Evolutionary conservation across 2,329 filamentous ascomycete genomes (phyloP), one percentile per base, ranked within the genome.

Genomic region (Dactylellina parvicollis): DNA sequence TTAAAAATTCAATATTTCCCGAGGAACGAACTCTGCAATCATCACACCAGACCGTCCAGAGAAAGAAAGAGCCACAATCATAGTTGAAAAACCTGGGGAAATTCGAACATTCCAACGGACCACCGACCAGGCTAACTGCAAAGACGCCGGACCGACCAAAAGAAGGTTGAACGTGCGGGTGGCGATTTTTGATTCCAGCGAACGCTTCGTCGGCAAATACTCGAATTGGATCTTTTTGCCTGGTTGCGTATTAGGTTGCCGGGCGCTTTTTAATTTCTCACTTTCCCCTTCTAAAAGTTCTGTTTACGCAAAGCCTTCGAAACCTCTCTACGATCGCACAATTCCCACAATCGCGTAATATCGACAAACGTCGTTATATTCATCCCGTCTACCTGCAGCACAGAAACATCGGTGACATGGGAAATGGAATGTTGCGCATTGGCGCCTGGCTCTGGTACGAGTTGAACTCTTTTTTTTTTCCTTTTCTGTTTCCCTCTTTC

Each of bases 341-440:
- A 28, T 71, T 46, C 34, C 26, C 18, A 10, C 52, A 22, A 64
- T 72, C 57, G 67, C 52, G 59, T 52, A 34, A 42, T 64, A 65
- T 60, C 67, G 38, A 64, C 67, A 44, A 65, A 42, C 18, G 44
- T 5, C 22, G 18, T 42, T 38, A 42, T 59, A 56, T 38, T 30
- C 47, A 18, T 54, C 54, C 57, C 54, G 36, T 52, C 36, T 42
- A 56, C 46, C 40, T 57, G 26, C 66, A 71, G 57, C 44, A 71
- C 57, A 60, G 28, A n/a, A 28, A 40, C 42, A 60, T 73, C 54
- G 59, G 67, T 72, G 60, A 73, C 60, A 73, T 73, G 69, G 54
- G 62, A 73, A 72, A 64, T 73, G 69, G 69, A 66, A 60, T 73
- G 60, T 66, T 66, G 69, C 69, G 69, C 69, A 73, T 73, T 66